A percentile compares a stretch with the other conserved stretches of the same genome.
phyloP scores from a whole-genome alignment of 2,329 filamentous ascomycete genomes.

The Venturia pyrina region DNA sequence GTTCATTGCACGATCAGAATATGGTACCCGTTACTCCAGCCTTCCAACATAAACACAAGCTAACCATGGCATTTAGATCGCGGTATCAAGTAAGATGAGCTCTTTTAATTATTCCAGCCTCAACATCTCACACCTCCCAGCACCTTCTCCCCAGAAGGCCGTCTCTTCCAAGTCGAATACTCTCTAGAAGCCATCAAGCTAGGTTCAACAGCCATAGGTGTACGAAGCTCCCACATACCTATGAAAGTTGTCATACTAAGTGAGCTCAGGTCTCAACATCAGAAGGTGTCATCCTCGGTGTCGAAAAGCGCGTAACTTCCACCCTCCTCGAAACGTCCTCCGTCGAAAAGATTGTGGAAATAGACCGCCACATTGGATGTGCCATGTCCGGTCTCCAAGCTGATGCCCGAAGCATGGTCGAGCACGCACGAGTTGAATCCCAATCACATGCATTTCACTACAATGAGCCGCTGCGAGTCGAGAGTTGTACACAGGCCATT shows the following conservation, averaged over 20 bases:
- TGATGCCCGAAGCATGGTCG: conserved; percentile 93
- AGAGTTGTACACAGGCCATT: conserved; percentile 98
- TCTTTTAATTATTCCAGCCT: conserved; percentile 15
- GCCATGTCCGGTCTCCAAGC: conserved; percentile 98
- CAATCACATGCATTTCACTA: conserved; percentile 98
- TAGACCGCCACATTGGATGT: conserved; percentile 96
- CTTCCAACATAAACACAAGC: conserved; percentile 26
- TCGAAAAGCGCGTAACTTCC: conserved; percentile 97
- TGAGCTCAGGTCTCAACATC: conserved; percentile 65
- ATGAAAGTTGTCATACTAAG: conserved; percentile 16
- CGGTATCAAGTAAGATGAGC: conserved; percentile 74
- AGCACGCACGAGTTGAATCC: conserved; percentile 94
- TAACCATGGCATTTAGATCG: conserved; percentile 53
- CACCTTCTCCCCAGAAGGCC: conserved; percentile 99
- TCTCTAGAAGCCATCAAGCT: conserved; percentile 99
- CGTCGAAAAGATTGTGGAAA: conserved; percentile 99
- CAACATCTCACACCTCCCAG: conserved; percentile 36
- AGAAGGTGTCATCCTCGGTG: conserved; percentile 89
- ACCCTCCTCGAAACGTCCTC: conserved; percentile 95
- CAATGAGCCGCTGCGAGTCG: conserved; percentile 85
- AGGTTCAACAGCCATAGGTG: conserved; percentile 94
- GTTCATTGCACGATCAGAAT: conserved; percentile 99
- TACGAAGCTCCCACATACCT: conserved; percentile 28
- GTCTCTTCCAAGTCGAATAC: conserved; percentile 99
- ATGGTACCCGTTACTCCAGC: conserved; percentile 50